Base-by-base conservation (phyloP, 2,329 filamentous ascomycete species). In the Alternaria solani region DNA sequence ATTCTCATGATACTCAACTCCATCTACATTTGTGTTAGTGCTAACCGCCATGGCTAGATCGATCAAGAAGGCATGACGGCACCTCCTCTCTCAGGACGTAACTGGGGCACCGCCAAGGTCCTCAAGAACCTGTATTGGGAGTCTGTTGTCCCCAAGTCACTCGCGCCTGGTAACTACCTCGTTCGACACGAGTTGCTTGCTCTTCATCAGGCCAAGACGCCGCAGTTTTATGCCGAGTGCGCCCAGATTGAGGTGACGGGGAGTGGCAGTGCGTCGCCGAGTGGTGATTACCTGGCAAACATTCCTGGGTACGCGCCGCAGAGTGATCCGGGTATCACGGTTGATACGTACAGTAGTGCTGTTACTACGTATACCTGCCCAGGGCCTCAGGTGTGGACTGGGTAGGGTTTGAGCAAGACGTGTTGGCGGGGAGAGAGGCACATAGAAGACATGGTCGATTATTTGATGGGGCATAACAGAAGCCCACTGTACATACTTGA, bases 171-270 rank as follows among this genome's bases (percentile, higher is more conserved):
- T 8, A 71, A 71, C 55, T 72, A 72, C 48, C 59, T 72, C 12
- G 59, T 87, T 69, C 80, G 85, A 49, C 85, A 87, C 72, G 85
- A 87, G 77, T 76, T 87, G 55, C 78, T 87, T 32, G 85, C 85
- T 44, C 81, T 87, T 7, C 84, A 87, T 73, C 84, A 86, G 72
- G 79, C 81, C 34, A 84, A 85, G 58, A 64, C 67, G 1, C 82
- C 82, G 1, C 82, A 84, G 65, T 83, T 86, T 68, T 87, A 87
- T 67, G 81, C 85, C 7, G 85, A 87, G 71, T 88, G 86, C 63
- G 85, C 85, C 0, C 85, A 87, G 72, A 64, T 87, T 30, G 78
- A 78, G n/a, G 81, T 87, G 30, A 81, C 81, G 1, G 85, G 85
- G 2, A 80, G 77, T 30, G 85, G 86, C 9, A 80, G 74, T 11